Conservation (phyloP, 2,329 filamentous ascomycete species). For the Fusarium sp. region DNA sequence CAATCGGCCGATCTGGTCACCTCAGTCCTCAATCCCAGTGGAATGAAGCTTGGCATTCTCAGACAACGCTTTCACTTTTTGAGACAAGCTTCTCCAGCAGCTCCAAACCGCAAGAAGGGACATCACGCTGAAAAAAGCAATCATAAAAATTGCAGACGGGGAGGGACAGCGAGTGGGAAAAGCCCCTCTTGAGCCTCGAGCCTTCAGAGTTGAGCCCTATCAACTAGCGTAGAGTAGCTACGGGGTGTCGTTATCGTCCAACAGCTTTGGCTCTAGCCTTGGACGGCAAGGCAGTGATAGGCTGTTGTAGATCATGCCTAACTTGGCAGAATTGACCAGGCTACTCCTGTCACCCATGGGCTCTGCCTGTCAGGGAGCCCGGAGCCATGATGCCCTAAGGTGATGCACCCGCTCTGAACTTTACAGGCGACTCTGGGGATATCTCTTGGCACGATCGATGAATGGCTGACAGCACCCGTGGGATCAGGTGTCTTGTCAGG, state of each 20-base stretch:
- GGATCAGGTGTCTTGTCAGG: slow-evolving; percentile 31
- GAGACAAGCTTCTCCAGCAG: slow-evolving; percentile 33
- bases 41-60: slow-evolving; percentile 46
- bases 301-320: slow-evolving; percentile 46
- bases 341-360: slow-evolving; percentile 38
- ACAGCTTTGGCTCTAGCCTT: slow-evolving; percentile 24
- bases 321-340: slow-evolving; percentile 32
- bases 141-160: slow-evolving; percentile 20
- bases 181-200: slow-evolving; percentile 16
- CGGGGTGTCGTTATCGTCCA: slow-evolving; percentile 40
- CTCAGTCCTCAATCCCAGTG: slow-evolving; percentile 21
- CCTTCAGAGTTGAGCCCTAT: slow-evolving; percentile 16
- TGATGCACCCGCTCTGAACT: slow-evolving; percentile 26
- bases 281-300: slow-evolving; percentile 26
- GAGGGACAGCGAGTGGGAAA: slow-evolving; percentile 19
- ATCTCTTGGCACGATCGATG: slow-evolving; percentile 48
- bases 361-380: slow-evolving; percentile 28
- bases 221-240: not conserved
- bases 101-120: slow-evolving; percentile 13
- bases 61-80: slow-evolving; percentile 32
- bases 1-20: slow-evolving; percentile 46
- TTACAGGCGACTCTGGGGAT: slow-evolving; percentile 46
- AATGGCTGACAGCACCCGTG: slow-evolving; percentile 18
- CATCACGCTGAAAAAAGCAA: slow-evolving; percentile 22
- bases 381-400: slow-evolving; percentile 33